phyloP scores from a whole-genome alignment of 1,284 basidiomycete genomes.

The Sporisorium reilianum region DNA sequence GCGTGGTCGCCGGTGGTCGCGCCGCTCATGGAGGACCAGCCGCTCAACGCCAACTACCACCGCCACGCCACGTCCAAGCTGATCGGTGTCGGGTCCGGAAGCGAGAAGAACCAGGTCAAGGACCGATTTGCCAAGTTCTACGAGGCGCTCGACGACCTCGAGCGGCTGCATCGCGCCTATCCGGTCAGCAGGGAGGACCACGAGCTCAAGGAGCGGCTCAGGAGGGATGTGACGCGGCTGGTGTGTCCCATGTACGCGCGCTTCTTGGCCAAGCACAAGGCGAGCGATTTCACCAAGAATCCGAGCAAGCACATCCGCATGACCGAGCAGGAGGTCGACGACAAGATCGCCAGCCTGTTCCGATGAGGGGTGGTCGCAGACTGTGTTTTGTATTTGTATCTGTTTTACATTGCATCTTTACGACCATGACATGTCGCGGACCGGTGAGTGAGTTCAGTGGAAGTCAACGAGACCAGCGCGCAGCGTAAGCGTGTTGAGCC shows the following conservation, averaged over 20 bases:
- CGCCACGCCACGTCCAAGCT: constrained; percentile 54
- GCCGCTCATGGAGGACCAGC: constrained; percentile 62
- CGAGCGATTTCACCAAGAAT: constrained; percentile 60
- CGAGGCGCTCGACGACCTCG: constrained; percentile 61
- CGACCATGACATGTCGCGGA: background rate
- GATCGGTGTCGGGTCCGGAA: constrained; percentile 53
- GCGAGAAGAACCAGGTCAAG: constrained; percentile 62
- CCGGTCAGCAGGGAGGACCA: constrained; percentile 56
- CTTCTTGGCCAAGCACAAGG: constrained; percentile 56
- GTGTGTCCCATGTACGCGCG: constrained; percentile 58
- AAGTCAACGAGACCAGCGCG: constrained; percentile 64
- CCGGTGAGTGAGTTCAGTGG: constrained; percentile 16
- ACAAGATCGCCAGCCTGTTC: constrained; percentile 52
- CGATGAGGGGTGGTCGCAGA: constrained; percentile 16
- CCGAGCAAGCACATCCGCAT: constrained; percentile 61
- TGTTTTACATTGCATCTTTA: too few relatives aligned
- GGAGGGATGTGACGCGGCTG: constrained; percentile 53
- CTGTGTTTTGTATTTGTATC: constrained; percentile 28
- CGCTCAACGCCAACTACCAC: constrained; percentile 39
- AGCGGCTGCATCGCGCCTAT: constrained; percentile 61
- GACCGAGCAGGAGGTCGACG: constrained; percentile 59
- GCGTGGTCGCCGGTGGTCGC: constrained; percentile 61
- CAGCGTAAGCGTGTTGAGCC: constrained; percentile 54
- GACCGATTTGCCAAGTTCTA: constrained; percentile 65
- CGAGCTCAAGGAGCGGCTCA: constrained; percentile 50